Evolutionary conservation across 2,329 filamentous ascomycete species (phyloP).

Genomic region (Fusarium sp.): DNA sequence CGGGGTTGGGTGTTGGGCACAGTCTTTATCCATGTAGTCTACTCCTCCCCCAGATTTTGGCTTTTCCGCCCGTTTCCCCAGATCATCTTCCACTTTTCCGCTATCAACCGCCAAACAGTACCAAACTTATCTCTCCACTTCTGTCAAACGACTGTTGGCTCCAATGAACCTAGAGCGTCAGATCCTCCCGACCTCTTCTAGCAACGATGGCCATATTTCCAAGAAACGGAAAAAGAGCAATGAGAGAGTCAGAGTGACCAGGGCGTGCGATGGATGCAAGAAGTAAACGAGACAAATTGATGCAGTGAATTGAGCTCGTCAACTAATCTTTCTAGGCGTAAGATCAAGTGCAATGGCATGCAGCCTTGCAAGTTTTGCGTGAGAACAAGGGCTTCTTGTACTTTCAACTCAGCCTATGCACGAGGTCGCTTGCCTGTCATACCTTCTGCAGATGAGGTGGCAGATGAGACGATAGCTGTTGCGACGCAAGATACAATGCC

Average conservation of each 20-base stretch:
- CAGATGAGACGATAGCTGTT: slow-evolving; percentile 12
- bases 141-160: background rate
- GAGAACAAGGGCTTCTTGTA: slow-evolving; percentile 37
- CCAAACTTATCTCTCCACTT: background rate
- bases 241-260: slow-evolving; percentile 43
- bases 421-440: slow-evolving; percentile 42
- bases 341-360: slow-evolving; percentile 45
- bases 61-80: slow-evolving; percentile 19
- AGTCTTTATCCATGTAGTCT: slow-evolving; percentile 17
- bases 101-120: background rate
- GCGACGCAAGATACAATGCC: slow-evolving; percentile 11
- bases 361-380: slow-evolving; percentile 44
- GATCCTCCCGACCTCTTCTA: slow-evolving; percentile 16
- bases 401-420: slow-evolving; percentile 44
- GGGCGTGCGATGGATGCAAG: slow-evolving; percentile 46
- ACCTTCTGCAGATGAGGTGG: slow-evolving; percentile 21
- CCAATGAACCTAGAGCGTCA: slow-evolving; percentile 29
- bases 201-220: slow-evolving; percentile 1
- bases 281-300: slow-evolving; percentile 27
- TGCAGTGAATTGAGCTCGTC: background rate
- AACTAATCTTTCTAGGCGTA: slow-evolving; percentile 38
- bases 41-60: slow-evolving; percentile 6
- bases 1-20: slow-evolving; percentile 2
- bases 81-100: slow-evolving; percentile 19
- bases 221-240: slow-evolving; percentile 43